These are phyloP conservation scores for Dothistroma septosporum DNA, from an alignment of 2,329 filamentous ascomycete species.

Conservation along the genomic window DNA sequence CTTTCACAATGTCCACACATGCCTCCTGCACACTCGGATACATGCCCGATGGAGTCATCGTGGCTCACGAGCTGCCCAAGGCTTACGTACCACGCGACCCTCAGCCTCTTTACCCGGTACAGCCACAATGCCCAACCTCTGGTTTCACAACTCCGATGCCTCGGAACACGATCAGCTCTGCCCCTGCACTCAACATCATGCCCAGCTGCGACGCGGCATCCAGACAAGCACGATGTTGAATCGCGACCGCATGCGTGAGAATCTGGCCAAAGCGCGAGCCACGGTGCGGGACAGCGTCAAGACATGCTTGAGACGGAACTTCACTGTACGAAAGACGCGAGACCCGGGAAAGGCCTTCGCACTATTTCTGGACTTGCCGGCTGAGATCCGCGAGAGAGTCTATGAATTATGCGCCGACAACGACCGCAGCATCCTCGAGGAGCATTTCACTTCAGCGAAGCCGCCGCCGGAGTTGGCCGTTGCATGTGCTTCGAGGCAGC, in stretches of 20 bases:
- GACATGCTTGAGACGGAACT: conserved; percentile 1
- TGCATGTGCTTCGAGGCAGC: conserved; percentile 5
- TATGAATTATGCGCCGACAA: conserved; percentile 9
- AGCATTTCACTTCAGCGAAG: conserved; percentile 4
- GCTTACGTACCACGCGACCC: background rate
- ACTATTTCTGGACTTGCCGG: conserved; percentile 7
- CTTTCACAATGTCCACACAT: background rate
- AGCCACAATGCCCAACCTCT: conserved; percentile 1
- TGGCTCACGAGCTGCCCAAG: background rate
- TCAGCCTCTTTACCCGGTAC: background rate
- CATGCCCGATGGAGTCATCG: background rate
- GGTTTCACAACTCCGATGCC: background rate
- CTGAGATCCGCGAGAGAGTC: conserved; percentile 8
- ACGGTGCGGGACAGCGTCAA: background rate
- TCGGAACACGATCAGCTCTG: background rate
- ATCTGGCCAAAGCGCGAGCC: background rate
- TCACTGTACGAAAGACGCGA: conserved; percentile 1
- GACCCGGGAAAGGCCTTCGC: background rate
- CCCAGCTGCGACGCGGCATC: background rate
- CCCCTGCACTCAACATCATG: background rate
- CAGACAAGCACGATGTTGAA: background rate
- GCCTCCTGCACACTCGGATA: background rate
- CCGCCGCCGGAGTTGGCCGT: conserved; percentile 4
- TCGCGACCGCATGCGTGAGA: background rate
- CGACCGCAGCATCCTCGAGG: conserved; percentile 3